phyloP scores from a whole-genome alignment of 805 yeast species.

The Lipomyces kockii region DNA sequence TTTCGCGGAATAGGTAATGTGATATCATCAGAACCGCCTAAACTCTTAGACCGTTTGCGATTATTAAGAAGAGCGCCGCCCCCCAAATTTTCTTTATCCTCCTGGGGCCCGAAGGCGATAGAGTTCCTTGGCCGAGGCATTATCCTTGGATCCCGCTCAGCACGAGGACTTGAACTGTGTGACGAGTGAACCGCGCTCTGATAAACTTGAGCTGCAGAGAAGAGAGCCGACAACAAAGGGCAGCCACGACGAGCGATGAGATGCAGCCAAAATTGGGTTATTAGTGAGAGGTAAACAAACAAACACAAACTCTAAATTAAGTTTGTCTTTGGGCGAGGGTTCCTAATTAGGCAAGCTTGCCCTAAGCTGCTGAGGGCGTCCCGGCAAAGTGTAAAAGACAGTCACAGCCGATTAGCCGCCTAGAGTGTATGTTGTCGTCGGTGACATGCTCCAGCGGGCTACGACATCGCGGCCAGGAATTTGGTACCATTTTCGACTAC shows the following conservation, averaged over 20 bases:
- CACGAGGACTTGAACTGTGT: not conserved
- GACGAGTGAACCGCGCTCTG: not conserved
- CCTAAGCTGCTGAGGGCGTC: not conserved
- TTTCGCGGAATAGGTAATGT: constrained; percentile 25
- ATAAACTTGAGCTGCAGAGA: not conserved
- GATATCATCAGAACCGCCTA: constrained; percentile 26
- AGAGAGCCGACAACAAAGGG: not conserved
- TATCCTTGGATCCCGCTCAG: constrained; percentile 17
- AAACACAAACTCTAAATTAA: not conserved
- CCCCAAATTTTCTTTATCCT: constrained; percentile 25
- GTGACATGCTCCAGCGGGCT: no score
- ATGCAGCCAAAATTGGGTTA: no score
- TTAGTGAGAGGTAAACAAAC: not conserved
- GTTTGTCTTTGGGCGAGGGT: not conserved
- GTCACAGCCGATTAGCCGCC: not conserved
- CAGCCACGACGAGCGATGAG: no score
- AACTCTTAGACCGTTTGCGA: constrained; percentile 31
- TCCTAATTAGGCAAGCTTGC: not conserved
- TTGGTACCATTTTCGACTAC: not conserved
- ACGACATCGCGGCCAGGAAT: not conserved
- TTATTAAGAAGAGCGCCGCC: not conserved
- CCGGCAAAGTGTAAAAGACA: not conserved
- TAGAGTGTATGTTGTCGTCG: no score
- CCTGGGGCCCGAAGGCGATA: constrained; percentile 1
- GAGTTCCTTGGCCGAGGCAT: constrained; percentile 30